Conservation (phyloP, 441 rosid genomes). For the Bruguiera hainesii region DNA sequence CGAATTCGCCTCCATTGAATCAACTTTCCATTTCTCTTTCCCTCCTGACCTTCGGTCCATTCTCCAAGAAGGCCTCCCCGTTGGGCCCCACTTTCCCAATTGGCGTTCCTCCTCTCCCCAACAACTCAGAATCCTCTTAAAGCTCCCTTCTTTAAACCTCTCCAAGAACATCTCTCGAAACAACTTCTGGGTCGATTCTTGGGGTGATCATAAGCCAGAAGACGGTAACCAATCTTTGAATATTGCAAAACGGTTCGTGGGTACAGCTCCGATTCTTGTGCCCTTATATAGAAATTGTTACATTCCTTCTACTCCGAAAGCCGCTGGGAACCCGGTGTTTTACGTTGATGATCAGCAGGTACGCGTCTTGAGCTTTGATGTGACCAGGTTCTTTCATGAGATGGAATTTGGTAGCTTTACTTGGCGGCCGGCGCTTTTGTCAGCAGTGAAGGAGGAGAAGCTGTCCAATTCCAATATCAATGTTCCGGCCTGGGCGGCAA, state of each 20-base stretch:
- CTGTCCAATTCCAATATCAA: constrained; percentile 2
- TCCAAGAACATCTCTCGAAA: constrained; percentile 38
- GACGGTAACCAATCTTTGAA: constrained; percentile 26
- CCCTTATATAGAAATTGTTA: constrained; percentile 65
- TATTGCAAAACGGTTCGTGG: constrained; percentile 23
- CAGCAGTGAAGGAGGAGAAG: neutral
- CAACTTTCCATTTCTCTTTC: constrained; percentile 52
- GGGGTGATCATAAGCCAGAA: constrained; percentile 51
- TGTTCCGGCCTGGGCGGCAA: constrained; percentile 58
- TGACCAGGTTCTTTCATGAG: constrained; percentile 57
- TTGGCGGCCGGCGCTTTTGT: neutral
- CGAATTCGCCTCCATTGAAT: constrained; percentile 63
- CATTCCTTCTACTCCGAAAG: constrained; percentile 47
- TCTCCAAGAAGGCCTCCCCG: constrained; percentile 75
- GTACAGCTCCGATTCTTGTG: constrained; percentile 54
- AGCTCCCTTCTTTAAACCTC: constrained; percentile 47
- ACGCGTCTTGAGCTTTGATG: constrained; percentile 53
- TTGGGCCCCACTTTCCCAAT: constrained; percentile 62
- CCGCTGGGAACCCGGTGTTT: constrained; percentile 76
- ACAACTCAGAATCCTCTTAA: constrained; percentile 45
- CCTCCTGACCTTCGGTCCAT: constrained; percentile 86
- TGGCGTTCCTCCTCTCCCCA: constrained; percentile 72
- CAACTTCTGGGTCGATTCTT: constrained; percentile 63
- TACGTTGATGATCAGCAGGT: constrained; percentile 50
- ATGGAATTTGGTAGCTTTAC: constrained; percentile 21